Evolutionary conservation across 345 rosid species (phyloP).

Genomic region (Pugionium cornutum): DNA sequence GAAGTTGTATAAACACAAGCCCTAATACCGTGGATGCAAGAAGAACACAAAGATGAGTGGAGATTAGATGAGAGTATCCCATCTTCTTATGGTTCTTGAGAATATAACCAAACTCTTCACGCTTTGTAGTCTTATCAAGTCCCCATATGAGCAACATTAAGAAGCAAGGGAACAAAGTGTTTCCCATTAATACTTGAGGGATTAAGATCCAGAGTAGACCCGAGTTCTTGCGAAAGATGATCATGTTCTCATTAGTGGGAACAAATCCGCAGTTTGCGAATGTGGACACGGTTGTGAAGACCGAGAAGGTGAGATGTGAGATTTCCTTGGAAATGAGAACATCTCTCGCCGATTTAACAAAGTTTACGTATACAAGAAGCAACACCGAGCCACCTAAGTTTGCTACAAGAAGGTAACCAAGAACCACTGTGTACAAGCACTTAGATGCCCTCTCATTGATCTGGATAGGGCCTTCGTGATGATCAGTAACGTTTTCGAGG

Average conservation of each 20-base stretch:
- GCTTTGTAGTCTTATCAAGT: constrained; percentile 41
- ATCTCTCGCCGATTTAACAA: constrained; percentile 42
- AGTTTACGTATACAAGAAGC: constrained; percentile 42
- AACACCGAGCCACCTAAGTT: constrained; percentile 44
- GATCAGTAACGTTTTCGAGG: not conserved
- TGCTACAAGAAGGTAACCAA: constrained; percentile 45
- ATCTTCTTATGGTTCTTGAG: constrained; percentile 43
- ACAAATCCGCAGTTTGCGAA: constrained; percentile 65
- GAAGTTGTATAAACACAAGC: constrained; percentile 43
- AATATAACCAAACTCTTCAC: constrained; percentile 42
- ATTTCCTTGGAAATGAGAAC: constrained; percentile 48
- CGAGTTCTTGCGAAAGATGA: constrained; percentile 51
- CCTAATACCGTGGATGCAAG: constrained; percentile 51
- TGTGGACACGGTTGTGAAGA: constrained; percentile 59
- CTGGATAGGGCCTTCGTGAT: not conserved
- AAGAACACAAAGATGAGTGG: constrained; percentile 27
- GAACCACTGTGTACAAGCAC: constrained; percentile 45
- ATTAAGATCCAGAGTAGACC: constrained; percentile 56
- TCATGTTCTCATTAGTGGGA: constrained; percentile 80
- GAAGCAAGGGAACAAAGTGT: constrained; percentile 55
- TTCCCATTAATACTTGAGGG: constrained; percentile 58
- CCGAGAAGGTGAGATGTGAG: constrained; percentile 45
- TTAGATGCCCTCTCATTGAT: constrained; percentile 32
- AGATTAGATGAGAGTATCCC: constrained; percentile 52
- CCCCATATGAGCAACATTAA: constrained; percentile 46